These are phyloP conservation scores for Batrachochytrium dendrobatidis DNA, from an alignment of 371 early-diverging fungal genomes.

Conservation along the genomic window DNA sequence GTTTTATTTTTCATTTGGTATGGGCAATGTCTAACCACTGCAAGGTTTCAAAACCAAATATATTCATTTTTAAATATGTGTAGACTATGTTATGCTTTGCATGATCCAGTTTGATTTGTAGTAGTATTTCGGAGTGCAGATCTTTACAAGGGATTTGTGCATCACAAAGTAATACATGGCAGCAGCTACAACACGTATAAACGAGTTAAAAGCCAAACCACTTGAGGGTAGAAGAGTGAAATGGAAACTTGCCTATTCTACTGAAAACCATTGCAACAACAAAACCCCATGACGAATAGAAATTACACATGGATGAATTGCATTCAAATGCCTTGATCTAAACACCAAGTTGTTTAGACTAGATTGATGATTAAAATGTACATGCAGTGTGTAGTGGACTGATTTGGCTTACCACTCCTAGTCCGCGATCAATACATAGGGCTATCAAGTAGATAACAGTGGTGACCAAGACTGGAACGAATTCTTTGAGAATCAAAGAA, in stretches of 20 bases:
- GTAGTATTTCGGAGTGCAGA: slow-evolving; percentile 2
- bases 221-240: too few species aligned
- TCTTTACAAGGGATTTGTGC: not conserved
- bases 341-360: not conserved
- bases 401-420: not conserved
- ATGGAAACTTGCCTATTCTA: too few species aligned
- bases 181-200: too few species aligned
- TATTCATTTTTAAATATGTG: too few species aligned
- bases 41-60: too few species aligned
- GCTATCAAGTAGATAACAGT: not conserved
- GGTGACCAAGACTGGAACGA: not conserved
- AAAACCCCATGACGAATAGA: too few species aligned
- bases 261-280: too few species aligned
- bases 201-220: too few species aligned
- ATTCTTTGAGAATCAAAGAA: not conserved
- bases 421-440: not conserved
- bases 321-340: not conserved
- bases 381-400: not conserved
- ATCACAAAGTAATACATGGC: not conserved
- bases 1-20: too few species aligned
- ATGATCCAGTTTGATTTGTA: not conserved
- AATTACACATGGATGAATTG: too few species aligned
- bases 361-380: not conserved
- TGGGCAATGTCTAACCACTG: too few species aligned
- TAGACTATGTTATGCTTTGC: too few species aligned